Conservation (phyloP, 805 yeast genomes). For the Nakazawaea molendinolei region DNA sequence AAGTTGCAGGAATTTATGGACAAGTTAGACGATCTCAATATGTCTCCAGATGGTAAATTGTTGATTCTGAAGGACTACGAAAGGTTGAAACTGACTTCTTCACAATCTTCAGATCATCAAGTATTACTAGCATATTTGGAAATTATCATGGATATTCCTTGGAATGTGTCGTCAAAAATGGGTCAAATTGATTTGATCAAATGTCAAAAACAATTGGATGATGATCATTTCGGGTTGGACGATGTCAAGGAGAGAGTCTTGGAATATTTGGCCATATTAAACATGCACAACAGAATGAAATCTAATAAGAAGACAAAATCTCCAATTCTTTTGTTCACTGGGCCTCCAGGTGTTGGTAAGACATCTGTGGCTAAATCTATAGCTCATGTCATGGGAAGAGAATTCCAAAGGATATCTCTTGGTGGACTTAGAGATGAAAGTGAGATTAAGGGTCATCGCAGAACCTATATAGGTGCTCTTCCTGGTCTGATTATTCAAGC, state of each 20-base stretch:
- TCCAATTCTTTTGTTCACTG: constrained; percentile 76
- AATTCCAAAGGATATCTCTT: constrained; percentile 72
- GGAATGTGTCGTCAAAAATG: constrained; percentile 26
- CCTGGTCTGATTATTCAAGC: constrained; percentile 81
- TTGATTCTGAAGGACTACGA: constrained; percentile 43
- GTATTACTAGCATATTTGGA: constrained; percentile 60
- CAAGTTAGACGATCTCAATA: constrained; percentile 24
- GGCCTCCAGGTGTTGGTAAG: constrained; percentile 94
- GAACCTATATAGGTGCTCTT: constrained; percentile 90
- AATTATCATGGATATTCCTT: constrained; percentile 59
- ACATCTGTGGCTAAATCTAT: constrained; percentile 81
- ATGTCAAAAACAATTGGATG: constrained; percentile 54
- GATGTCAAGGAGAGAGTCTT: constrained; percentile 68
- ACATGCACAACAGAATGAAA: constrained; percentile 35
- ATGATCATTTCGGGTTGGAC: constrained; percentile 74
- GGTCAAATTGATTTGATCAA: constrained; percentile 42
- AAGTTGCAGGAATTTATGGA: constrained; percentile 24
- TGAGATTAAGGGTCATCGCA: constrained; percentile 83
- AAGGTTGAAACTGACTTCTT: constrained; percentile 47
- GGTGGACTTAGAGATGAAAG: constrained; percentile 90
- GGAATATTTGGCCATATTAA: constrained; percentile 75
- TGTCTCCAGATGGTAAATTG: constrained; percentile 35
- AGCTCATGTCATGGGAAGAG: constrained; percentile 65
- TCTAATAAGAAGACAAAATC: constrained; percentile 27
- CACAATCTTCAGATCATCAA: constrained; percentile 56